phyloP scores from a whole-genome alignment of 805 yeast genomes.

The Starmerella geochares region DNA sequence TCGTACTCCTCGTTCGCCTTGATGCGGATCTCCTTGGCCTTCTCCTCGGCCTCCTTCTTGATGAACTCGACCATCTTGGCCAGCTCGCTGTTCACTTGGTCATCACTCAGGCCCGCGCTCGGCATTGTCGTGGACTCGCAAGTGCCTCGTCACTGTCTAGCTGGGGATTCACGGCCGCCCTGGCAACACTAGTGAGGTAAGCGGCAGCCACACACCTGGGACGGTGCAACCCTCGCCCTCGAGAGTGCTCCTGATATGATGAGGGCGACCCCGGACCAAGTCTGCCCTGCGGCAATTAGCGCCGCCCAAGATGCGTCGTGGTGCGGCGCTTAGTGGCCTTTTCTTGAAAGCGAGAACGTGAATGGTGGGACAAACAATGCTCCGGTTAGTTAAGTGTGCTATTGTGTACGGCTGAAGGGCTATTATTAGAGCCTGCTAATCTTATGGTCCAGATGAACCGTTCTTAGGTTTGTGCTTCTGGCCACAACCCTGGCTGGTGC shows the following conservation, averaged over 20 bases:
- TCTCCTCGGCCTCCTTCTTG: constrained; percentile 97
- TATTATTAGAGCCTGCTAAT: too few species aligned
- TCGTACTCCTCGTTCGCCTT: constrained; percentile 99
- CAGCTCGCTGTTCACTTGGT: constrained; percentile 88
- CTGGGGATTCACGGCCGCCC: background rate
- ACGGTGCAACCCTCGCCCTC: background rate
- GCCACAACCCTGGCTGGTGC: too few species aligned
- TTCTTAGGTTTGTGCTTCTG: too few species aligned
- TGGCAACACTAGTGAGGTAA: background rate
- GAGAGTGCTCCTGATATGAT: background rate
- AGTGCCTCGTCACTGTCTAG: background rate
- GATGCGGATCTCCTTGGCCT: constrained; percentile 87
- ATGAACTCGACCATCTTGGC: constrained; percentile 97
- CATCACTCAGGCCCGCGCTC: constrained; percentile 26
- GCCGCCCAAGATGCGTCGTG: too few species aligned
- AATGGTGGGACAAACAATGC: too few species aligned
- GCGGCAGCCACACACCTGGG: background rate
- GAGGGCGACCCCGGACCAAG: too few species aligned
- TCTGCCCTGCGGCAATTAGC: too few species aligned
- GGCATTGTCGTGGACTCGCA: constrained; percentile 12
- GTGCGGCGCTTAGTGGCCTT: too few species aligned
- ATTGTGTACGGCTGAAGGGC: too few species aligned
- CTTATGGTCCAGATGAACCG: too few species aligned
- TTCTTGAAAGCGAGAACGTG: too few species aligned
- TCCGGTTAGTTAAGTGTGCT: too few species aligned